Conservation (phyloP, 495 filamentous ascomycete genomes). For the Neurospora discreta region DNA sequence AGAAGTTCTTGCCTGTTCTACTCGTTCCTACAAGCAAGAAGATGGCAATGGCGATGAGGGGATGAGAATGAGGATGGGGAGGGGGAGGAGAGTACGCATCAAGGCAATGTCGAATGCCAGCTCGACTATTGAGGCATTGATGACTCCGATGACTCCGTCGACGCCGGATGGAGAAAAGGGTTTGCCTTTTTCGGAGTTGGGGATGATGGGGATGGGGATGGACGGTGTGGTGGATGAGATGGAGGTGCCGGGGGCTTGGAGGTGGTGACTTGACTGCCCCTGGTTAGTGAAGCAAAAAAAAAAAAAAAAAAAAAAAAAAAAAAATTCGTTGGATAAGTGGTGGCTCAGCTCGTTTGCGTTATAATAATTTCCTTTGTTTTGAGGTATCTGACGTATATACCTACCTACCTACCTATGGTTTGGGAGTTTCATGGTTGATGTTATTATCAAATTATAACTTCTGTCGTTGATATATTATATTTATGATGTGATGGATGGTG, state of each 20-base stretch:
- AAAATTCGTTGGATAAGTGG: too few species aligned
- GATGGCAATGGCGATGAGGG: neutral
- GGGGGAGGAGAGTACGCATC: neutral
- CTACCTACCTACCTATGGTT: neutral
- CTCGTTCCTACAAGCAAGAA: too few species aligned
- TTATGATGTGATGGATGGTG: too few species aligned
- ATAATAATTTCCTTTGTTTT: too few species aligned
- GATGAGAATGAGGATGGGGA: neutral
- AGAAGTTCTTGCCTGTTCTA: neutral
- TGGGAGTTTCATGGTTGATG: neutral
- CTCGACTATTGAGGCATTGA: neutral
- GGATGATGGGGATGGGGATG: neutral
- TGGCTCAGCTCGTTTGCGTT: too few species aligned
- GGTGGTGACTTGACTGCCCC: neutral
- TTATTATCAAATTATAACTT: neutral
- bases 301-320: too few species aligned
- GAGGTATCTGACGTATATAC: too few species aligned
- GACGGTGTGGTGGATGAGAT: neutral
- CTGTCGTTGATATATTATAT: too few species aligned
- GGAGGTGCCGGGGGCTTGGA: slow-evolving; percentile 11
- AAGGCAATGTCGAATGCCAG: neutral
- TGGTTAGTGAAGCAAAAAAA: too few species aligned
- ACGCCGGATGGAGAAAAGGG: neutral
- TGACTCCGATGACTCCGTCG: neutral
- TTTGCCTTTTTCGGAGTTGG: neutral